phyloP scores from a whole-genome alignment of 768 basidiomycete species.

The Sporobolomyces phaffii region DNA sequence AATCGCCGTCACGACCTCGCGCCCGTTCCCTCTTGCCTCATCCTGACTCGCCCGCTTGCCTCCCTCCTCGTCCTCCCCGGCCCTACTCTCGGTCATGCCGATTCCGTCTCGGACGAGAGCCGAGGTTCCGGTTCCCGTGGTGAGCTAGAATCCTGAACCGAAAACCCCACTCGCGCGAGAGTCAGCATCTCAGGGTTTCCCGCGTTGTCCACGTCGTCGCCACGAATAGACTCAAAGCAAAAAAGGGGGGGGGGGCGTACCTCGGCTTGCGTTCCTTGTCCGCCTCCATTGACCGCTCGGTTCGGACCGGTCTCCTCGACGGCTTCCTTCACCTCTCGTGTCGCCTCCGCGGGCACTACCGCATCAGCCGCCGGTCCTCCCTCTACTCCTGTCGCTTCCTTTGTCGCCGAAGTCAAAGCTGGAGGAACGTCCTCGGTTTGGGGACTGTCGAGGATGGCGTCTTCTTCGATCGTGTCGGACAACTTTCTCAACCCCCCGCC shows the following conservation, averaged over 20 bases:
- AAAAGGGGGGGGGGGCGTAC: too few species aligned
- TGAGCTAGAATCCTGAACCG: constrained; percentile 10
- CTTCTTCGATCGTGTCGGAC: background rate
- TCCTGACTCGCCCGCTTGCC: background rate
- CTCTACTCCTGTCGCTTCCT: background rate
- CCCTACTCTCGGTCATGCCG: constrained; percentile 3
- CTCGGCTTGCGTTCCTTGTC: too few species aligned
- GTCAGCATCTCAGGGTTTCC: too few species aligned
- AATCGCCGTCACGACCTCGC: constrained; percentile 55
- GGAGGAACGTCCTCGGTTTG: background rate
- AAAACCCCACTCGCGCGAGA: too few species aligned
- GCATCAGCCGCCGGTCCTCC: too few species aligned
- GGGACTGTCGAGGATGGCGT: background rate
- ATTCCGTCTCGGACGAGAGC: background rate
- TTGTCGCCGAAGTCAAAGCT: background rate
- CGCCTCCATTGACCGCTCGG: too few species aligned
- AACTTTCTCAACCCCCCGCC: background rate
- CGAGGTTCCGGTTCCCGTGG: background rate
- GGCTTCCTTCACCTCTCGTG: too few species aligned
- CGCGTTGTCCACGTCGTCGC: too few species aligned
- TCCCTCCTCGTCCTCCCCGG: constrained; percentile 48
- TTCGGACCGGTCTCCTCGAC: too few species aligned
- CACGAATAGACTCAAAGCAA: too few species aligned
- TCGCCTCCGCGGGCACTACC: too few species aligned
- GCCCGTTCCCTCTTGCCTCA: constrained; percentile 9